These are phyloP conservation scores for Leptodontidium sp. DNA, from an alignment of 2,329 filamentous ascomycete genomes.

Conservation along the genomic window DNA sequence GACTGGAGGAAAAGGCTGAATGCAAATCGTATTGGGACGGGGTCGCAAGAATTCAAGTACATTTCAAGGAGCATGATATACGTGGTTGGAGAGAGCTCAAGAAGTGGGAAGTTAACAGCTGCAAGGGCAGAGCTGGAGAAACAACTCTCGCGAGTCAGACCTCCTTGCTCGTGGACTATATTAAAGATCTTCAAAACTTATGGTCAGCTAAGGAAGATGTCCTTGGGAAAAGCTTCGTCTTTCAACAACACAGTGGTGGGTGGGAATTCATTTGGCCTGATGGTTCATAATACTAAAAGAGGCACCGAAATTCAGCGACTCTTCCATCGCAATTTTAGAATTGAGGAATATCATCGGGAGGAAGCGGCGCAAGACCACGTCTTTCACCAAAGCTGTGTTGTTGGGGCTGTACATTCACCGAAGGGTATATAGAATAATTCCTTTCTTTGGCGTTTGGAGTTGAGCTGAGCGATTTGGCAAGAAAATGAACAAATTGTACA, in stretches of 20 bases:
- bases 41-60: neutral
- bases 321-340: too few species aligned
- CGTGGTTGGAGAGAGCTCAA: neutral
- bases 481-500: neutral
- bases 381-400: too few species aligned
- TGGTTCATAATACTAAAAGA: too few species aligned
- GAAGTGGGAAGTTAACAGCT: neutral
- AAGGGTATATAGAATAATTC: neutral
- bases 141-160: neutral
- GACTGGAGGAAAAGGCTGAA: neutral
- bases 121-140: neutral
- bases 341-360: too few species aligned
- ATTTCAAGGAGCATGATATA: neutral
- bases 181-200: neutral
- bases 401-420: neutral
- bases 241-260: neutral
- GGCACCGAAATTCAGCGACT: too few species aligned
- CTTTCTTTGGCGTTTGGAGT: constrained; percentile 1
- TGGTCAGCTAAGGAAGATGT: neutral
- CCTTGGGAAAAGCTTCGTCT: neutral
- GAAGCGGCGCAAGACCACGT: too few species aligned
- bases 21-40: neutral
- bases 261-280: neutral
- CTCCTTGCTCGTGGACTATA: neutral
- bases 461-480: neutral